A percentile compares a stretch with the other conserved stretches of the same genome.
Conservation (phyloP, 2,329 filamentous ascomycete species). For the Hymenoscyphus fructigenus region DNA sequence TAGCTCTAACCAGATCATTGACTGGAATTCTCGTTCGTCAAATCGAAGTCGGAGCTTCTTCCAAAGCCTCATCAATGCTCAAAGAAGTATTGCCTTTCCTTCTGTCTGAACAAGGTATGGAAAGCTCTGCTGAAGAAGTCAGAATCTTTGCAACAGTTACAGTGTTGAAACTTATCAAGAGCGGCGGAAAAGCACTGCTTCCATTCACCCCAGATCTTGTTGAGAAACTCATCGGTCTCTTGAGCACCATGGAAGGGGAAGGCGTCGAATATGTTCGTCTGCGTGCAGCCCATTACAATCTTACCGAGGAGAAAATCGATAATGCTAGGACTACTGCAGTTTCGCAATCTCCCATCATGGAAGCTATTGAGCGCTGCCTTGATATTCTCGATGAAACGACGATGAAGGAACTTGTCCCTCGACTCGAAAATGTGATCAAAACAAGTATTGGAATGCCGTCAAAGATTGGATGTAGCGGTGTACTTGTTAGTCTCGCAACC, state of each 20-base stretch:
- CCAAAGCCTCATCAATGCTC: conserved; percentile 75
- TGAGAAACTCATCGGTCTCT: conserved; percentile 73
- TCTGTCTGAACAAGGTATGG: conserved; percentile 82
- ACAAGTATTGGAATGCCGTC: conserved; percentile 86
- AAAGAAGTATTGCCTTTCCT: conserved; percentile 87
- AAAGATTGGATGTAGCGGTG: conserved; percentile 85
- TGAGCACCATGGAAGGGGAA: conserved; percentile 87
- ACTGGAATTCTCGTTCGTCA: conserved; percentile 84
- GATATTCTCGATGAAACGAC: conserved; percentile 76
- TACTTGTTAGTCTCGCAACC: conserved; percentile 82
- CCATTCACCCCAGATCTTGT: conserved; percentile 81
- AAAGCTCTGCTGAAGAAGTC: conserved; percentile 85
- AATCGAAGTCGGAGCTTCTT: conserved; percentile 73
- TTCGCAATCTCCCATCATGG: conserved; percentile 83
- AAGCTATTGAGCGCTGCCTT: conserved; percentile 85
- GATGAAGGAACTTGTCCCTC: conserved; percentile 72
- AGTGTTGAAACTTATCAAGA: conserved; percentile 85
- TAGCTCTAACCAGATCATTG: conserved; percentile 77
- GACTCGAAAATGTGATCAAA: conserved; percentile 77
- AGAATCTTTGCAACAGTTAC: conserved; percentile 80
- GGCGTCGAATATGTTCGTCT: conserved; percentile 91
- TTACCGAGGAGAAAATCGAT: conserved; percentile 87
- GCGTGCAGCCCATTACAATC: conserved; percentile 78
- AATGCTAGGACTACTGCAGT: conserved; percentile 80
- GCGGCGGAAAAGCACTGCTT: conserved; percentile 73